Base-by-base conservation (phyloP, 441 rosid species). In the Arabidopsis hybrid region DNA sequence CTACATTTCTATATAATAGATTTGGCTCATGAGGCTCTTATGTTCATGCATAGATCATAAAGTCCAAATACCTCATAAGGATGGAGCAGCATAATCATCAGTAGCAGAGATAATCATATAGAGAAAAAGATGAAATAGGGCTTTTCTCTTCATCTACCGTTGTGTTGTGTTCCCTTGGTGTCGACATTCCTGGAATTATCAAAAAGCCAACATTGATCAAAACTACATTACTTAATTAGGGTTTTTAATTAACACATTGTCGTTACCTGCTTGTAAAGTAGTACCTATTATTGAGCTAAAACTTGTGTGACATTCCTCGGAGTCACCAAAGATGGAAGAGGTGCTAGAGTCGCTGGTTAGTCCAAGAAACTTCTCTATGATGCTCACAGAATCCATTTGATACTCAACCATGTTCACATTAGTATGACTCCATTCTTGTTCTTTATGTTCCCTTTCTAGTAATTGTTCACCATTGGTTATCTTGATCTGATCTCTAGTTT, bases 311-410 rank as follows among this genome's bases (percentile, higher is more conserved):
- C 62, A 39, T 71, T 76, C 80, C 57, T 65, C 68, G 2, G 72
- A 65, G 40, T 64, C 67, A 58, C 76, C 63, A 11, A 77, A 77
- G 12, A 77, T 58, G 42, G 63, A 65, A 59, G 68, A 70, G 56
- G 71, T 38, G 67, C 62, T 65, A 58, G 63, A 57, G 6, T 77
- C 68, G 71, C 72, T 77, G 56, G 72, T 65, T 58, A 77, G 51
- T 77, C 89, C 88, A 45, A 89, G 83, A 73, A 83, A 83, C 13
- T 83, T 89, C 81, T 84, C 90, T 65, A 84, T 73, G 60, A 80
- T 79, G 78, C 81, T 73, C 43, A 81, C 77, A 51, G 86, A 71
- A 63, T 78, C 83, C 75, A 78, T 85, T 79, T 79, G 61, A 70
- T 74, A 59, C 58, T 74, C 79, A 26, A 35, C 75, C 67, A 73